A percentile compares a stretch with the other conserved stretches of the same genome.
phyloP scores from a whole-genome alignment of 2,329 filamentous ascomycete genomes.

The Dryadomyces quercivorus region DNA sequence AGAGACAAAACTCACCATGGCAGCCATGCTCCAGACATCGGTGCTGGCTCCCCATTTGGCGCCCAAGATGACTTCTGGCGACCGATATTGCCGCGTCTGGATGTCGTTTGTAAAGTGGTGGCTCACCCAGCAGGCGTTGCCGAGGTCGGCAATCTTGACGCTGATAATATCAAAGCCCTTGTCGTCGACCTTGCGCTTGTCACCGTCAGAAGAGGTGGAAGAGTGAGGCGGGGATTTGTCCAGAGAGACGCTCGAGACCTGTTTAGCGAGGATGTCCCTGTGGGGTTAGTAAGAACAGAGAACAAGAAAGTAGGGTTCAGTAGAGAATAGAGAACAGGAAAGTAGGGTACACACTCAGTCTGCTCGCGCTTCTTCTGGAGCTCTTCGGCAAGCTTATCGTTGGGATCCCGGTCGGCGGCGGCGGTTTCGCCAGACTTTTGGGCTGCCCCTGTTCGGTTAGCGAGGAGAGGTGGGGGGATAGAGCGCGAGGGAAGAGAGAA shows the following conservation, averaged over 20 bases:
- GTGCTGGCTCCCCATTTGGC: constrained; percentile 99
- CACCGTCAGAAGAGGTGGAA: constrained; percentile 24
- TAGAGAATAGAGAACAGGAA: background rate
- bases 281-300: background rate
- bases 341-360: constrained; percentile 59
- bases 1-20: constrained; percentile 58
- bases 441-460: background rate
- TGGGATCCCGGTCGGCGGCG: constrained; percentile 24
- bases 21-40: constrained; percentile 98
- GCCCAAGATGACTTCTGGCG: constrained; percentile 91
- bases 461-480: background rate
- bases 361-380: constrained; percentile 79
- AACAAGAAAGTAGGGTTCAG: background rate
- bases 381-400: constrained; percentile 33
- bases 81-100: constrained; percentile 92
- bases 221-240: constrained; percentile 43
- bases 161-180: constrained; percentile 70
- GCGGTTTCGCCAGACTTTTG: background rate
- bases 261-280: constrained; percentile 79
- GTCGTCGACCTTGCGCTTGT: constrained; percentile 48
- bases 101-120: constrained; percentile 99
- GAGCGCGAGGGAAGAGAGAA: background rate
- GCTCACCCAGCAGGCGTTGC: constrained; percentile 96
- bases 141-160: constrained; percentile 96
- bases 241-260: constrained; percentile 89